Evolutionary conservation across 148 eudicot genomes (phyloP).

Genomic region (Gaultheria prostrata): DNA sequence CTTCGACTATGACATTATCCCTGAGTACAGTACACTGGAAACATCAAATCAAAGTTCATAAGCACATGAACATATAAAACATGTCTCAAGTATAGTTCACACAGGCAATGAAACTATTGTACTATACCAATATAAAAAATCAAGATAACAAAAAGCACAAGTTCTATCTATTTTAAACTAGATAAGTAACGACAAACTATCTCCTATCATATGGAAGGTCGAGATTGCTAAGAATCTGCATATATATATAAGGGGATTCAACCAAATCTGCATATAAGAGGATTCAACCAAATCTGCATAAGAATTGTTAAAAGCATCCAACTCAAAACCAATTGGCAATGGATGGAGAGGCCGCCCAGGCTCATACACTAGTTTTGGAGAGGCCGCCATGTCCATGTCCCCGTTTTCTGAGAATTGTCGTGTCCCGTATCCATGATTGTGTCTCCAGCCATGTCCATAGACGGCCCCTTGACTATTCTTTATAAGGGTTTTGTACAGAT

Average conservation of each 20-base stretch:
- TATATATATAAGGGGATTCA: neutral
- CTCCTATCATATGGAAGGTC: neutral
- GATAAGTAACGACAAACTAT: neutral
- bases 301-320: too few relatives aligned
- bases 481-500: too few relatives aligned
- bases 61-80: conserved; percentile 38
- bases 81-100: neutral
- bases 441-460: too few relatives aligned
- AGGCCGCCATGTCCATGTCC: neutral
- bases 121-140: neutral
- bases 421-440: too few relatives aligned
- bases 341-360: too few relatives aligned
- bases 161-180: neutral
- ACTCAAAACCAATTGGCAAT: neutral
- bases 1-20: conserved; percentile 68
- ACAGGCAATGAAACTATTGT: neutral
- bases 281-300: too few relatives aligned
- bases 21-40: conserved; percentile 88
- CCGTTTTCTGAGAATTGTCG: too few relatives aligned
- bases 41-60: conserved; percentile 76
- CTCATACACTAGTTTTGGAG: too few relatives aligned
- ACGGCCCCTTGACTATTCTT: too few relatives aligned
- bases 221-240: too few relatives aligned
- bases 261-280: neutral
- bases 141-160: neutral